Evolutionary conservation across 169 alveolate species (phyloP).

Genomic region (Plasmodium adleri): DNA sequence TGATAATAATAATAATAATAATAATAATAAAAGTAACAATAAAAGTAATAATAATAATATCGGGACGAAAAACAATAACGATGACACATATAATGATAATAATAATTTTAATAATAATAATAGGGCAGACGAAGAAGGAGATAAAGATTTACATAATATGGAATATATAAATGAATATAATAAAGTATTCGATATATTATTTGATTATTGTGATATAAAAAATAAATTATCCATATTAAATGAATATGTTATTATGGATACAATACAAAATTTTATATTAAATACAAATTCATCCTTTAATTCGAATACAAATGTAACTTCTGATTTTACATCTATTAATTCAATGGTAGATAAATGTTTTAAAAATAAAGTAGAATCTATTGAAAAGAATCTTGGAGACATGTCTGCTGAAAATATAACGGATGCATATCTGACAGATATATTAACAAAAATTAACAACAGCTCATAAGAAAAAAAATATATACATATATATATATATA

Average conservation of each 20-base stretch:
- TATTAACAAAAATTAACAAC: background rate
- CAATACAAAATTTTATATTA: slow-evolving; percentile 37
- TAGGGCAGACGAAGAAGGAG: background rate
- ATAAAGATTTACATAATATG: slow-evolving; percentile 30
- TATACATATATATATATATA: background rate
- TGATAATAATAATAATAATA: background rate
- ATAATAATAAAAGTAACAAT: slow-evolving; percentile 34
- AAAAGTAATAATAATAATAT: background rate
- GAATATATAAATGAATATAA: slow-evolving; percentile 63
- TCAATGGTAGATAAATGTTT: slow-evolving; percentile 23
- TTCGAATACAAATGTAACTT: slow-evolving; percentile 24
- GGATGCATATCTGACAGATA: slow-evolving; percentile 20
- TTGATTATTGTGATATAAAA: slow-evolving; percentile 38
- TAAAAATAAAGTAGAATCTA: slow-evolving; percentile 17
- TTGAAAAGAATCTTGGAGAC: slow-evolving; percentile 5
- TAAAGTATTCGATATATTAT: slow-evolving; percentile 67
- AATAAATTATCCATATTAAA: slow-evolving; percentile 25
- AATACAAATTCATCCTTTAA: slow-evolving; percentile 52
- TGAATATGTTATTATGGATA: slow-evolving; percentile 44
- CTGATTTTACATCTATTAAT: slow-evolving; percentile 18
- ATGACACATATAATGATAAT: background rate
- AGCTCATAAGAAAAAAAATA: background rate
- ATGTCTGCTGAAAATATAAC: slow-evolving; percentile 47
- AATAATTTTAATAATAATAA: background rate
- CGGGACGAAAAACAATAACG: no score